Base-by-base conservation (phyloP, 2,329 filamentous ascomycete genomes). In the Alternaria burnsii region DNA sequence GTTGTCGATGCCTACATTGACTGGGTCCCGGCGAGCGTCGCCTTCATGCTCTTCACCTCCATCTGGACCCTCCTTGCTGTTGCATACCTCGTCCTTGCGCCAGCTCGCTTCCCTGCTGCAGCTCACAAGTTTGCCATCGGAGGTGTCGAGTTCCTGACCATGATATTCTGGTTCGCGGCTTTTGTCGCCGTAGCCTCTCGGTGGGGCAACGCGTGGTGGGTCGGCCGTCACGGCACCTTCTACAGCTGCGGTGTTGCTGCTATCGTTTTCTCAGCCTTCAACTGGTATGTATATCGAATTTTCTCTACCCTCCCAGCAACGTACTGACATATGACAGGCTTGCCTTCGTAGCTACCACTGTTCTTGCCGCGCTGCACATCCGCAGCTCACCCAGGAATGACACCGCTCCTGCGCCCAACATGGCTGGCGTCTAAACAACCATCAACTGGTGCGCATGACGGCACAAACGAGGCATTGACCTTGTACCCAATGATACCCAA, bases 121-220 rank as follows among this genome's bases (percentile, higher is more conserved):
- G 90, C 91, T 68, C 89, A 94, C 80, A 86, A 85, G 58, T 86
- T 87, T 52, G 87, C 84, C 44, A 88, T 93, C 22, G 81, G 91
- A n/a, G 89, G 73, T 1, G 84, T 92, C 30, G 91, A 96, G 73
- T 83, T 83, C 58, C 66, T 94, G 22, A 95, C 93, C 40, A 89
- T 90, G 81, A 84, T 97, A 61, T 97, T 97, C 83, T 97, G 93
- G 93, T 96, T 97, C 75, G 90, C 91, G 0, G 92, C 92, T 10
- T 91, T 92, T 71, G 89, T 96, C 67, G 92, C 92, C 1, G 80
- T 94, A 5, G 93, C 91, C 1, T 88, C 87, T 24, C 82, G 82
- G 43, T 81, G 92, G 65, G 86, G 86, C 46, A 82, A 85, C n/a
- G 79, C 85, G 0, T 76, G 83, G 59, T 88, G 66, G 66, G 62